Percentiles rank a stretch among this genome's conserved stretches.
These are phyloP conservation scores for Aspergillus intermedius DNA, from an alignment of 2,329 filamentous ascomycete genomes.

Conservation along the genomic window DNA sequence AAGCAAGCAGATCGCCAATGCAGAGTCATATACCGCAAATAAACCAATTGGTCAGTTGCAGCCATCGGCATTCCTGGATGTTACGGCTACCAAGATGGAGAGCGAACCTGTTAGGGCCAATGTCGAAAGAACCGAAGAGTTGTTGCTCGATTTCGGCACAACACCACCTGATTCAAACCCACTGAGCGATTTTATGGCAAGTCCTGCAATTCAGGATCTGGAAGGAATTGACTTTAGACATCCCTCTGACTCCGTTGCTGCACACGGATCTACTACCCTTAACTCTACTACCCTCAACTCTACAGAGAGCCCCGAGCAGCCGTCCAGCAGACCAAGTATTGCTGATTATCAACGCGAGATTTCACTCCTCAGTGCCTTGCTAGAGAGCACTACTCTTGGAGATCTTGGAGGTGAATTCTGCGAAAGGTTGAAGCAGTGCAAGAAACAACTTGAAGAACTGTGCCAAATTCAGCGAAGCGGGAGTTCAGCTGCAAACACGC, in stretches of 20 bases:
- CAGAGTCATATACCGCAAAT: neutral
- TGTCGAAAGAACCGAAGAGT: neutral
- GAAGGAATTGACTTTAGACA: slow-evolving; percentile 15
- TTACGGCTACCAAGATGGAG: neutral
- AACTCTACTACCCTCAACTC: no score
- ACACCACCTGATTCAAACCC: slow-evolving; percentile 7
- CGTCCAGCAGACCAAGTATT: neutral
- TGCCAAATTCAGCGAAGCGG: neutral
- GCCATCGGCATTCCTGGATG: neutral
- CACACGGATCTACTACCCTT: no score
- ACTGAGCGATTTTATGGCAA: slow-evolving; percentile 1
- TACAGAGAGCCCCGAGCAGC: no score
- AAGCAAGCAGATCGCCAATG: neutral
- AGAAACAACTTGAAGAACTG: slow-evolving; percentile 8
- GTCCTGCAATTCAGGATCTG: slow-evolving; percentile 14
- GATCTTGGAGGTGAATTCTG: slow-evolving; percentile 6
- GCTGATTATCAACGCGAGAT: slow-evolving; percentile 9
- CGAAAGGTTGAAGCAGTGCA: slow-evolving; percentile 11
- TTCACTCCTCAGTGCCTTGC: slow-evolving; percentile 15
- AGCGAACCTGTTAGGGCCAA: neutral
- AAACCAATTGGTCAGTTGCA: neutral
- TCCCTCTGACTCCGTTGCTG: neutral
- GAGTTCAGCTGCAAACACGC: neutral
- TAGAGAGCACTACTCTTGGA: slow-evolving; percentile 9
- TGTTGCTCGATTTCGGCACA: slow-evolving; percentile 14